Conservation (phyloP, 176 grass and related monocot species). For the Phoenix dactylifera region DNA sequence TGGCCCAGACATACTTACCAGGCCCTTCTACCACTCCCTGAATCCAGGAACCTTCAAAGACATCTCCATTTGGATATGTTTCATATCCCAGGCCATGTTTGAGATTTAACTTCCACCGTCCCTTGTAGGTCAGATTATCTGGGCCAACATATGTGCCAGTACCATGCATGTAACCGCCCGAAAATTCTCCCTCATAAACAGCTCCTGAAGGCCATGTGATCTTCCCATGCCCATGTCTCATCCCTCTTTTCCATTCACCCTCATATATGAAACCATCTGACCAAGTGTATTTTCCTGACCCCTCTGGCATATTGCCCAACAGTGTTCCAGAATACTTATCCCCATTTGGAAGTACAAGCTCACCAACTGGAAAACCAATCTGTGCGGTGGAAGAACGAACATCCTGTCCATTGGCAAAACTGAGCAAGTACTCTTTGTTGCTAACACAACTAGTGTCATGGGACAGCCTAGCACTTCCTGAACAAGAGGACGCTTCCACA, state of each 20-base stretch:
- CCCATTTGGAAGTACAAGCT: constrained; percentile 49
- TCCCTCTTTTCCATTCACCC: constrained; percentile 80
- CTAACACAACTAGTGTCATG: constrained; percentile 43
- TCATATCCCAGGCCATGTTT: constrained; percentile 82
- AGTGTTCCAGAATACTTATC: constrained; percentile 65
- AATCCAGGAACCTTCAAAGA: constrained; percentile 90
- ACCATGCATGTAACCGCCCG: constrained; percentile 71
- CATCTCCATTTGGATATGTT: constrained; percentile 69
- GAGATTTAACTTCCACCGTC: constrained; percentile 75
- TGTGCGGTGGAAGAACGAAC: constrained; percentile 23
- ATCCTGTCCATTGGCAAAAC: constrained; percentile 46
- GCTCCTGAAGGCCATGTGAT: constrained; percentile 54
- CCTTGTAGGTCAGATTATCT: constrained; percentile 58
- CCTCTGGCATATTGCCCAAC: constrained; percentile 63
- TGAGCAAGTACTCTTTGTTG: constrained; percentile 26
- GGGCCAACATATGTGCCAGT: constrained; percentile 53
- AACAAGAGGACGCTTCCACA: constrained; percentile 34
- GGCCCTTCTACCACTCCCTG: constrained; percentile 76
- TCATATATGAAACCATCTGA: constrained; percentile 65
- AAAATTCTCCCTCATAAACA: constrained; percentile 68
- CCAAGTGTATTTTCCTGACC: constrained; percentile 69
- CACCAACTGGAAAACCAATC: constrained; percentile 41
- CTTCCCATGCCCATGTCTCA: constrained; percentile 78
- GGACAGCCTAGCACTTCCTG: constrained; percentile 36
- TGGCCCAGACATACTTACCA: constrained; percentile 80